Evolutionary conservation across 2,329 filamentous ascomycete genomes (phyloP), one percentile per base, ranked within the genome.

Genomic region (Microsporum ferrugineum): DNA sequence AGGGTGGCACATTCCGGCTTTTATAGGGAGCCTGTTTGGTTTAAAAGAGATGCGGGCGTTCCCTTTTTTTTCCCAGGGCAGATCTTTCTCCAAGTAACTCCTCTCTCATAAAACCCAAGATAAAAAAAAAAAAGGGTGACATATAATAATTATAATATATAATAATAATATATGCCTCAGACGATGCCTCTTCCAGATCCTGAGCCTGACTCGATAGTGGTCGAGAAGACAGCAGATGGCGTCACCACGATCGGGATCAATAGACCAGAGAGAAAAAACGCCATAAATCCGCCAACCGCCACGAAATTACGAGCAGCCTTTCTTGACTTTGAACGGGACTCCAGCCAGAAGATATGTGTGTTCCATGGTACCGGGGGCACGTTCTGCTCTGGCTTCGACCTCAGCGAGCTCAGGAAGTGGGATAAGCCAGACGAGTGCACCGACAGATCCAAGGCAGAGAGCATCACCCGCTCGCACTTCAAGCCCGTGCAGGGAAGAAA

Each of bases 161-260:
- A 53, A 43, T 43, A 23, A 39, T 39, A n/a, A 57, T 49, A 49
- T 29, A 63, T 61, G 60, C 47, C 59, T 17, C 33, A 14, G 8
- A 23, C 17, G 17, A 51, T 49, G 33, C 29, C 34, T 23, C 23
- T 10, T 17, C 17, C 12, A 45, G 43, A 59, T 34, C 36, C 59
- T 29, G 63, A 63, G 27, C 57, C 63, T 2, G 12, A 45, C 12
- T 56, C 57, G 8, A 39, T 66, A 10, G 49, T 39, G 51, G 65
- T 66, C 39, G 64, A 56, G 10, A 66, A 63, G 31, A 65, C 55
- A 5, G n/a, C 61, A 6, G 64, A 66, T 14, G 80, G 80, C 55
- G 80, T 84, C 65, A 80, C 80, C 0, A 79, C 75, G n/a, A 80
- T 84, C 61, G 76, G 78, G n/a, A 76, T 84, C 64, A 78, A 80